Evolutionary conservation across 78 protist species (phyloP), one percentile per base, ranked within the genome.

Genomic region (Emiliania huxleyi): DNA sequence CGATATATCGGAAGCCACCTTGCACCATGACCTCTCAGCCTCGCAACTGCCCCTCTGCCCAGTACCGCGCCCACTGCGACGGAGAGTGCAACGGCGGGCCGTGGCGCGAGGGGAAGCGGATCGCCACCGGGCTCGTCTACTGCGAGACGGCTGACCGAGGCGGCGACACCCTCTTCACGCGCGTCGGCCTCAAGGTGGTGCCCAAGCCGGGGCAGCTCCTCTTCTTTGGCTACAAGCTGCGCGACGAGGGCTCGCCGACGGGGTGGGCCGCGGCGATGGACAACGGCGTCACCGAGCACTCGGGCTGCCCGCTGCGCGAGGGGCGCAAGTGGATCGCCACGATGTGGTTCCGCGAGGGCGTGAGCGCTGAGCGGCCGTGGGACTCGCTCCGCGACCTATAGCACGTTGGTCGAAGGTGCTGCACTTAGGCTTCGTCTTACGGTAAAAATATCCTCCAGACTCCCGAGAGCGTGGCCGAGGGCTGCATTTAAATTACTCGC

Each of bases 191-290:
- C 48, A 77, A 77, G 85, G 85, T 77, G 85, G 46, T 77, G 29
- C 85, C 85, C 15, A 4, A 40, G 33, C 33, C 21, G 15, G 35
- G 85, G 35, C 46, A 40, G 18, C 4, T 77, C 35, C 85, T 77
- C 29, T 77, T 77, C 85, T 77, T 77, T 40, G 85, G 85, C 25
- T 77, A 77, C 46, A 8, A 23, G 11, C 12, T 62, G n/a, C 8
- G 12, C 23, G 62, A 52, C 62, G 29, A 8, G 29, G 15, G 15
- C 15, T 52, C 62, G 23, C 33, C 18, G 75, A 62, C 37, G 8
- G 75, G 75, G 62, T 52, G 62, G 62, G n/a, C n/a, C n/a, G n/a
- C n/a, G n/a, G n/a, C n/a, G 55, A 69, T 69, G 79, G 79, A 69
- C 40, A 6, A 2, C 18, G 79, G 79, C 38, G 12, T 33, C 19